phyloP scores from a whole-genome alignment of 495 filamentous ascomycete species.

The Trypethelium eluteriae region DNA sequence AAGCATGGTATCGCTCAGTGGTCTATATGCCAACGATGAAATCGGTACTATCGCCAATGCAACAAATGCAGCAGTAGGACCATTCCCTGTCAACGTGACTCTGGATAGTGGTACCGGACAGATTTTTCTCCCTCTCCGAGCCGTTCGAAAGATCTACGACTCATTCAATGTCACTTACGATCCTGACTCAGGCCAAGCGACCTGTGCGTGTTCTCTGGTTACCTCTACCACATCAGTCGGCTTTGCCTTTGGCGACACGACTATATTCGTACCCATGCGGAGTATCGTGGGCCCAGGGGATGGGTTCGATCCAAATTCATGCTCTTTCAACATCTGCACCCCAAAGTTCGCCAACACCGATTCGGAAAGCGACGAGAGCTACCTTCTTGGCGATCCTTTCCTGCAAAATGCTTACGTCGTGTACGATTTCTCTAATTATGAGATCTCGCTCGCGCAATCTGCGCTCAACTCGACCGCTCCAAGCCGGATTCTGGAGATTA shows the following conservation, averaged over 20 bases:
- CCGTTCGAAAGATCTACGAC: neutral
- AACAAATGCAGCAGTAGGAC: neutral
- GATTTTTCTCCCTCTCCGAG: neutral
- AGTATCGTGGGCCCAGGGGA: neutral
- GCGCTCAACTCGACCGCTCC: constrained; percentile 16
- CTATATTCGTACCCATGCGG: neutral
- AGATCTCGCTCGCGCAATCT: constrained; percentile 20
- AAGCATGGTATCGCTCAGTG: neutral
- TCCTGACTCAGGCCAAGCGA: neutral
- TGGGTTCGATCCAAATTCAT: neutral
- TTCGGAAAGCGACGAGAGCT: neutral
- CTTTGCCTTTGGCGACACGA: neutral
- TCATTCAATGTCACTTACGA: neutral
- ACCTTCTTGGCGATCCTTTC: constrained; percentile 23
- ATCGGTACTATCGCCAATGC: neutral
- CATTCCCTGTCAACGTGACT: neutral
- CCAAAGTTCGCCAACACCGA: neutral
- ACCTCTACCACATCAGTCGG: neutral
- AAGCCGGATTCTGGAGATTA: neutral
- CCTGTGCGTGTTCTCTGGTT: neutral
- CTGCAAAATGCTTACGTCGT: constrained; percentile 24
- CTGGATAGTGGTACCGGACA: neutral
- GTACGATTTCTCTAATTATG: constrained; percentile 23
- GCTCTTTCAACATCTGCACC: neutral
- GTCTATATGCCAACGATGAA: neutral